Conservation (phyloP, 2,329 filamentous ascomycete genomes). For the Purpureocillium lavendulum region DNA sequence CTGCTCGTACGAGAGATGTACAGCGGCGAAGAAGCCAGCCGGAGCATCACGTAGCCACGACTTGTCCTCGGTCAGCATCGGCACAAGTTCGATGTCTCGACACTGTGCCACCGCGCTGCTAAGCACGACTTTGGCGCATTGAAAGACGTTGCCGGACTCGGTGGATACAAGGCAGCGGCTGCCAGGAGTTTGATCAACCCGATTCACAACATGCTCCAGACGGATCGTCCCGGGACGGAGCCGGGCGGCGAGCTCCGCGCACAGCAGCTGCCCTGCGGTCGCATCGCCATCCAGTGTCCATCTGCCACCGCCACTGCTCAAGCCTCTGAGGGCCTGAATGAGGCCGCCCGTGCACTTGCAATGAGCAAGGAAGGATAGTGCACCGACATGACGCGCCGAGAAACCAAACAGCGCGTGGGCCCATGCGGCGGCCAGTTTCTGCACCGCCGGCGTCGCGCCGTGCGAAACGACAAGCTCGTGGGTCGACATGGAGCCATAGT, state of each 20-base stretch:
- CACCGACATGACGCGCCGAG: slow-evolving; percentile 9
- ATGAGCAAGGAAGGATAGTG: slow-evolving; percentile 12
- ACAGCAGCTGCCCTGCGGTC: slow-evolving; percentile 2
- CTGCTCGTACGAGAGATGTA: slow-evolving; percentile 9
- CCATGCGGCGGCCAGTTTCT: slow-evolving; percentile 12
- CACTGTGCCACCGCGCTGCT: slow-evolving; percentile 8
- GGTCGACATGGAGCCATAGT: slow-evolving; percentile 12
- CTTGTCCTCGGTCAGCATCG: slow-evolving; percentile 10
- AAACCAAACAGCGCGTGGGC: slow-evolving; percentile 15
- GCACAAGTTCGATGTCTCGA: slow-evolving; percentile 7
- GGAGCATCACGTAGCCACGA: slow-evolving; percentile 8
- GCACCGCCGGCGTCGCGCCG: slow-evolving; percentile 9
- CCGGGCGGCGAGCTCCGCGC: slow-evolving; percentile 6
- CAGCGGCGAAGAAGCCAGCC: slow-evolving; percentile 9
- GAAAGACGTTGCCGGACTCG: slow-evolving; percentile 8
- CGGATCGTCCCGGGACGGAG: slow-evolving; percentile 8
- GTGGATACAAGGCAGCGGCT: slow-evolving; percentile 9
- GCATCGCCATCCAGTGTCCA: slow-evolving; percentile 5
- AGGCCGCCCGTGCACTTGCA: slow-evolving; percentile 15
- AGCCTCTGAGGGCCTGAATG: slow-evolving; percentile 3
- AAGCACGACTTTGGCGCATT: slow-evolving; percentile 10
- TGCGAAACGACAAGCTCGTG: slow-evolving; percentile 12
- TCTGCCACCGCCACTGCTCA: background rate
- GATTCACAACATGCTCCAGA: slow-evolving; percentile 8
- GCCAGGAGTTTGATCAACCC: slow-evolving; percentile 10